Percentiles rank a stretch among this genome's conserved stretches.
Conservation (phyloP, 441 rosid genomes). For the Gossypium lobatum region DNA sequence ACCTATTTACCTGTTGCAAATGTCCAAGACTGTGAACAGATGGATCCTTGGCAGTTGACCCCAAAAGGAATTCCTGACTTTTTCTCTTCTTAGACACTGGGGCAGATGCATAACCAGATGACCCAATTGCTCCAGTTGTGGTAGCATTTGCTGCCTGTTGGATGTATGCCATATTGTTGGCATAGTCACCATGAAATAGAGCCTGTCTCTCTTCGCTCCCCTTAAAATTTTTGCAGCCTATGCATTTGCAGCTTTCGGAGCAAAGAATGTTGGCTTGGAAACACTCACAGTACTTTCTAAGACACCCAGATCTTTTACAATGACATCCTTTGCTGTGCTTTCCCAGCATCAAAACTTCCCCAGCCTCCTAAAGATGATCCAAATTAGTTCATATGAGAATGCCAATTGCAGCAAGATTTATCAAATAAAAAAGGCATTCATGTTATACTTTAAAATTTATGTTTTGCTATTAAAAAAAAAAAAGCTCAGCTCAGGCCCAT, state of each 20-base stretch:
- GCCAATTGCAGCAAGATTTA: not conserved
- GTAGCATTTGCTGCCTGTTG: slow-evolving; percentile 99
- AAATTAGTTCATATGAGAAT: not conserved
- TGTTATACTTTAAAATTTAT: not conserved
- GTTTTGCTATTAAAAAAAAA: not conserved
- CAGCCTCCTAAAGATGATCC: slow-evolving; percentile 45
- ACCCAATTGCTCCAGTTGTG: slow-evolving; percentile 94
- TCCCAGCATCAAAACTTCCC: slow-evolving; percentile 52
- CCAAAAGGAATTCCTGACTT: slow-evolving; percentile 71
- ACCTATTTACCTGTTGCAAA: slow-evolving; percentile 59
- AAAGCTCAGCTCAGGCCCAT: not conserved
- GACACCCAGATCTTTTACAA: slow-evolving; percentile 96
- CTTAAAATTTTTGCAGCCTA: slow-evolving; percentile 84
- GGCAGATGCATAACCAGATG: slow-evolving; percentile 84
- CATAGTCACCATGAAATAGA: slow-evolving; percentile 60
- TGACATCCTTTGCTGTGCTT: slow-evolving; percentile 97
- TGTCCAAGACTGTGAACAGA: slow-evolving; percentile 55
- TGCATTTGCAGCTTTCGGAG: slow-evolving; percentile 85
- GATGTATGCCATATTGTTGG: slow-evolving; percentile 74
- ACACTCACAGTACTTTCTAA: slow-evolving; percentile 94
- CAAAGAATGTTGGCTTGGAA: slow-evolving; percentile 90
- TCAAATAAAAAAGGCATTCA: not conserved
- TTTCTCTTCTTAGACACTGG: slow-evolving; percentile 78
- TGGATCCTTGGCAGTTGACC: slow-evolving; percentile 52
- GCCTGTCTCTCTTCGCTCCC: slow-evolving; percentile 81